These are phyloP conservation scores for Chlorella sorokiniana DNA, from an alignment of 139 green algal genomes.

Conservation along the genomic window DNA sequence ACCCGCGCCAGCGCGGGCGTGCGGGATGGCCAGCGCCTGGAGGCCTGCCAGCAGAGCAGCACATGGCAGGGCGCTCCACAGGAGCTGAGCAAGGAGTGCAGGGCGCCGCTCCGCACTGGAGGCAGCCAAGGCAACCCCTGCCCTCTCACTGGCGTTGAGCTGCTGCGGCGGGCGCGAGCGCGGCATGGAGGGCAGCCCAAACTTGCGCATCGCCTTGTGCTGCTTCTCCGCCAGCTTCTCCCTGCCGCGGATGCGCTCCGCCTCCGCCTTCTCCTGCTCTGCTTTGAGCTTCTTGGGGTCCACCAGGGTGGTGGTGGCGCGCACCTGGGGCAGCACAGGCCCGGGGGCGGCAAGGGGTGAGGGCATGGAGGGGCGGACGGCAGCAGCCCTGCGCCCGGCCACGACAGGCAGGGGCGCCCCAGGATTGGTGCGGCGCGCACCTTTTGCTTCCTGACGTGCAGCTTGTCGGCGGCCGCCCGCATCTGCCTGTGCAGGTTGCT, in stretches of 20 bases:
- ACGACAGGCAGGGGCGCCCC: not conserved
- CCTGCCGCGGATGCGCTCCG: conserved; percentile 40
- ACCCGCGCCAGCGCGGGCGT: not conserved
- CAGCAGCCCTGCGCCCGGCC: not conserved
- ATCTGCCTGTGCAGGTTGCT: conserved; percentile 36
- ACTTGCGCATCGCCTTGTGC: conserved; percentile 32
- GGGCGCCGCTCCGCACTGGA: too few relatives aligned
- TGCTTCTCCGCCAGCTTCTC: conserved; percentile 46
- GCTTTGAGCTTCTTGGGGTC: conserved; percentile 53
- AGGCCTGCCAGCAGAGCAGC: too few relatives aligned
- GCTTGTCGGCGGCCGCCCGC: conserved; percentile 36
- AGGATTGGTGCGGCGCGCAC: not conserved
- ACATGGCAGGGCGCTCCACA: too few relatives aligned
- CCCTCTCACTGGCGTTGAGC: conserved; percentile 36
- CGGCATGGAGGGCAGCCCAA: not conserved
- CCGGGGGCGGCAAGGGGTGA: not conserved
- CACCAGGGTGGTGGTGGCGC: conserved; percentile 44
- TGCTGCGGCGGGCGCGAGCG: conserved; percentile 10
- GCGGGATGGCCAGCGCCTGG: too few relatives aligned
- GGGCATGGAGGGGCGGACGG: too few relatives aligned
- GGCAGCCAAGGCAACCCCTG: not conserved
- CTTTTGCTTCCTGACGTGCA: conserved; percentile 42
- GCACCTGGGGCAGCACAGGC: conserved; percentile 13
- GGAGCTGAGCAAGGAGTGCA: too few relatives aligned
- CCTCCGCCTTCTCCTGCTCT: conserved; percentile 45